Conservation (phyloP, 2,329 filamentous ascomycete genomes). For the Xylaria sp. region DNA sequence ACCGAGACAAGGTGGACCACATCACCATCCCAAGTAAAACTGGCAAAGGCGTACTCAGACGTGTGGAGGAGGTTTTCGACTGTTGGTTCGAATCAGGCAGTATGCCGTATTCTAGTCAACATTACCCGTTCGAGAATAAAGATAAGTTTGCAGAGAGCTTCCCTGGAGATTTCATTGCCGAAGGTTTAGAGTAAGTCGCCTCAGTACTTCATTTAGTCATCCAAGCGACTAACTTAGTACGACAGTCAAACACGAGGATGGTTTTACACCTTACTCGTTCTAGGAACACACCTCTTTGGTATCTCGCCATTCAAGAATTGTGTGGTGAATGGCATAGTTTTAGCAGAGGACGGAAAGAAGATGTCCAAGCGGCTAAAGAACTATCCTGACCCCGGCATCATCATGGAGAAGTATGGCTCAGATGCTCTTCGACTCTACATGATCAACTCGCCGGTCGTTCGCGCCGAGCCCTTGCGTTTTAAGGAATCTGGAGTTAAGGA, state of each 20-base stretch:
- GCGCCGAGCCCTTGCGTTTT: slow-evolving; percentile 89
- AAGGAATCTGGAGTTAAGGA: slow-evolving; percentile 94
- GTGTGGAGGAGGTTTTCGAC: slow-evolving; percentile 91
- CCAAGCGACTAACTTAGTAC: slow-evolving; percentile 9
- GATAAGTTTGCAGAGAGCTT: slow-evolving; percentile 83
- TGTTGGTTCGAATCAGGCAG: slow-evolving; percentile 97
- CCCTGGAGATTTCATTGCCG: slow-evolving; percentile 93
- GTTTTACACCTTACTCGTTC: slow-evolving; percentile 93
- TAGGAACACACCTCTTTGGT: slow-evolving; percentile 88
- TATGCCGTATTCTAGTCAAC: slow-evolving; percentile 92
- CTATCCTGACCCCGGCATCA: slow-evolving; percentile 85
- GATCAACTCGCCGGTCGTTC: slow-evolving; percentile 95
- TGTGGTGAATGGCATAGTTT: slow-evolving; percentile 94
- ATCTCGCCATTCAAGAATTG: slow-evolving; percentile 91
- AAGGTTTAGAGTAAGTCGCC: slow-evolving; percentile 83
- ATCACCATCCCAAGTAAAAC: slow-evolving; percentile 93
- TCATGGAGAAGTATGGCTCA: slow-evolving; percentile 89
- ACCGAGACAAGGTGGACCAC: slow-evolving; percentile 91
- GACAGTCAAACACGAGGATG: slow-evolving; percentile 82
- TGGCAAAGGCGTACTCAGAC: slow-evolving; percentile 83
- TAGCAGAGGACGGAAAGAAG: slow-evolving; percentile 96
- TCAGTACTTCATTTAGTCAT: background rate
- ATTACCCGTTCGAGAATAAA: slow-evolving; percentile 92
- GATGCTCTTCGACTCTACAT: slow-evolving; percentile 94
- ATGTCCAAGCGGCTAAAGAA: slow-evolving; percentile 99